These are phyloP conservation scores for Leishmania tarentolae DNA, from an alignment of 208 protist species.

Conservation along the genomic window DNA sequence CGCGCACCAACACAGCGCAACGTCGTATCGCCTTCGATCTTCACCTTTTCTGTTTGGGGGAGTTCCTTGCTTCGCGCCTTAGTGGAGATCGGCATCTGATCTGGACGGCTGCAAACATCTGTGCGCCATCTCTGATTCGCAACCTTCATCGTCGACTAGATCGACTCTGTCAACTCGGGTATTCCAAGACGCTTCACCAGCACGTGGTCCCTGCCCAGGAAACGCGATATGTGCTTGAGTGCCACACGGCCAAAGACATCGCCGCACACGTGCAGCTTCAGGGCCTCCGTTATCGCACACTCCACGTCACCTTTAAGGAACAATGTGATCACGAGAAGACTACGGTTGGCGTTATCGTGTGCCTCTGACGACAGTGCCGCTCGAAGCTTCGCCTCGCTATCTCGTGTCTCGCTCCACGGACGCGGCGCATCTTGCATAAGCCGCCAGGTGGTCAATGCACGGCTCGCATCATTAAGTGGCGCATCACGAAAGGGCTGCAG, in stretches of 20 bases:
- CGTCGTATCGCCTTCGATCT: not conserved
- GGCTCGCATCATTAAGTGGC: constrained; percentile 56
- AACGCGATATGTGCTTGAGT: constrained; percentile 53
- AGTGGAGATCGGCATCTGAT: not conserved
- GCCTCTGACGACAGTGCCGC: constrained; percentile 38
- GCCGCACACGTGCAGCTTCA: constrained; percentile 61
- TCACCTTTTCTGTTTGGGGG: not conserved
- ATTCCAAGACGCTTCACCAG: constrained; percentile 47
- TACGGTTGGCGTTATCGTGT: constrained; percentile 41
- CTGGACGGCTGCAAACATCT: not conserved
- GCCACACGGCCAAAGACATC: constrained; percentile 62
- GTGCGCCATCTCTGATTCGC: not conserved
- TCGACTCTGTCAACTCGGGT: not conserved
- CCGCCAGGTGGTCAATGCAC: constrained; percentile 40
- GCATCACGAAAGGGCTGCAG: constrained; percentile 42
- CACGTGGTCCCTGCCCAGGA: constrained; percentile 60
- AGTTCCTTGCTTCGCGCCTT: no score
- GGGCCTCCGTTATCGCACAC: constrained; percentile 80
- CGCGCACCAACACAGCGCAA: not conserved
- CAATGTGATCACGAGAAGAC: constrained; percentile 76
- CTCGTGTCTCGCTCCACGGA: constrained; percentile 50
- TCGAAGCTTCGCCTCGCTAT: constrained; percentile 59
- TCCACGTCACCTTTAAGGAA: constrained; percentile 86
- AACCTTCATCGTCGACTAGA: not conserved
- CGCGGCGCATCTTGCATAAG: constrained; percentile 48